Conservation (phyloP, 2,329 filamentous ascomycete genomes). For the Dothideomycetes sp. region DNA sequence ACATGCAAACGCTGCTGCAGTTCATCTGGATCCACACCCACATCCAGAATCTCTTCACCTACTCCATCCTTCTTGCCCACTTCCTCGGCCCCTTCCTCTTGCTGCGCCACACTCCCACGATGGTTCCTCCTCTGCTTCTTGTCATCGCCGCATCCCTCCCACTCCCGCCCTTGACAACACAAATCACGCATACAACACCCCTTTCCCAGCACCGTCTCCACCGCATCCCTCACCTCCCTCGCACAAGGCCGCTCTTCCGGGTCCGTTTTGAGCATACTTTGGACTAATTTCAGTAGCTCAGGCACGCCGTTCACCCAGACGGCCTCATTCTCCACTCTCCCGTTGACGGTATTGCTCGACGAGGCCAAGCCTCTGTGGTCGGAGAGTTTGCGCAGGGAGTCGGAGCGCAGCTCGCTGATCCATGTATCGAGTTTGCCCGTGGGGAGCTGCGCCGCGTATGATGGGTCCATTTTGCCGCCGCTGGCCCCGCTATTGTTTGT, state of each 20-base stretch:
- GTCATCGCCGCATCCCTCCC: constrained; percentile 7
- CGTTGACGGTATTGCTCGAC: background rate
- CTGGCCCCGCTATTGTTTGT: constrained; percentile 22
- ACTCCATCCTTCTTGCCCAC: background rate
- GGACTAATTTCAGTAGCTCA: constrained; percentile 27
- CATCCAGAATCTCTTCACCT: background rate
- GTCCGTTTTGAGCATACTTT: constrained; percentile 31
- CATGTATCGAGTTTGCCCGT: constrained; percentile 57
- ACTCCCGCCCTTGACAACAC: constrained; percentile 19
- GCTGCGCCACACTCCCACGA: background rate
- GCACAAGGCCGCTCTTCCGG: constrained; percentile 30
- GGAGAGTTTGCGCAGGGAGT: constrained; percentile 17
- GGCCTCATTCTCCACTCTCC: constrained; percentile 10
- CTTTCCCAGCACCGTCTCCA: constrained; percentile 18
- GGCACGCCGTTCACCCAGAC: constrained; percentile 28
- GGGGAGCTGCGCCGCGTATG: constrained; percentile 54
- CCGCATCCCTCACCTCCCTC: constrained; percentile 27
- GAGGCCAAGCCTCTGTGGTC: too few relatives aligned
- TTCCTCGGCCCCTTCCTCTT: background rate
- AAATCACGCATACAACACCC: constrained; percentile 14
- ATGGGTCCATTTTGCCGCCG: constrained; percentile 54
- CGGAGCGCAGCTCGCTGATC: constrained; percentile 51
- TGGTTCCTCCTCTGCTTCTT: background rate
- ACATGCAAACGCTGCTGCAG: too few relatives aligned
- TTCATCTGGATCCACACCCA: too few relatives aligned